A percentile compares a stretch with the other conserved stretches of the same genome.
phyloP scores from a whole-genome alignment of 176 grass and related monocot genomes.

The Triticum turgidum region DNA sequence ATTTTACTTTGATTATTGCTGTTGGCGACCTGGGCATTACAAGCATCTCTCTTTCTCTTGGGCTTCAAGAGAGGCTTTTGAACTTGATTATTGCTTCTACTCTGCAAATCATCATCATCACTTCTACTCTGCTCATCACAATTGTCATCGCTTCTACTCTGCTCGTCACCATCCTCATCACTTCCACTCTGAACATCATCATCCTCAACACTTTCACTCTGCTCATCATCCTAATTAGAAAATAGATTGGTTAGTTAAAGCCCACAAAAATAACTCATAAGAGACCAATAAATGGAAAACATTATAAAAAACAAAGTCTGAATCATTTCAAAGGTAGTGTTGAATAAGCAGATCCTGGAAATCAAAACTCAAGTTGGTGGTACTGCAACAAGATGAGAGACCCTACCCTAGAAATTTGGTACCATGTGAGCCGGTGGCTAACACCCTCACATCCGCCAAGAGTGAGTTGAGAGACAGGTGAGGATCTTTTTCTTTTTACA shows the following conservation, averaged over 20 bases:
- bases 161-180: neutral
- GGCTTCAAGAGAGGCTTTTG: neutral
- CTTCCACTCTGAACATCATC: neutral
- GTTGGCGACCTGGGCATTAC: neutral
- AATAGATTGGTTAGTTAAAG: neutral
- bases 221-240: neutral
- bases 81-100: neutral
- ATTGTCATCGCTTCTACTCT: no score
- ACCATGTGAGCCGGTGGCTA: neutral
- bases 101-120: neutral
- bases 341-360: neutral
- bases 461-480: no score
- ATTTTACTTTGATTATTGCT: neutral
- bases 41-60: neutral
- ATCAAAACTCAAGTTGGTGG: neutral
- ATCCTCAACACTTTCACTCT: neutral
- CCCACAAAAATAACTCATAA: neutral
- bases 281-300: neutral
- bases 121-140: no score
- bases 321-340: neutral
- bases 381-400: neutral
- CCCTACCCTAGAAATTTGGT: neutral
- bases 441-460: no score
- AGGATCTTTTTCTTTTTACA: no score
- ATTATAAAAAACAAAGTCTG: neutral